Base-by-base conservation (phyloP, 2,329 filamentous ascomycete species). In the Cordyceps cateniannulata region DNA sequence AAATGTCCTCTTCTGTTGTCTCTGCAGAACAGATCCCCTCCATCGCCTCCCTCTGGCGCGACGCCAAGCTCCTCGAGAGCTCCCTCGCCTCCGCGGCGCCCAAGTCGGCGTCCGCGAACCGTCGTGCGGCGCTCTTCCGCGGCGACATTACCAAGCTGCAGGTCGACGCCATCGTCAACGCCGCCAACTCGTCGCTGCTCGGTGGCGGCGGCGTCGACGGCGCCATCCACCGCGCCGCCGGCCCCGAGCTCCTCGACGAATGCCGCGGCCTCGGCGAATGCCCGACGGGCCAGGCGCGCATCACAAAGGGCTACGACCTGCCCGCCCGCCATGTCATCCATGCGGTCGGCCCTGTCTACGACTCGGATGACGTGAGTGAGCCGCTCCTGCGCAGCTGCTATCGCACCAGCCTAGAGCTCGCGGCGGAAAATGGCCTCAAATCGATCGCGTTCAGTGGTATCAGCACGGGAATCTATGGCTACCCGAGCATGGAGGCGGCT, bases 181-280 rank as follows among this genome's bases (percentile, higher is more conserved):
- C 95, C 1, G 93, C 95, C 49, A 98, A 98, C 73, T 76, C 75
- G 10, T 82, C 81, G 1, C 84, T 98, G 0, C 80, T 89, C 0
- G 92, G 93, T 59, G 95, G 95, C 58, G 91, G 92, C n/a, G 95
- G 95, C 40, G 92, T 98, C 18, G 89, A 93, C 69, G 89, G 88
- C 45, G 89, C 92, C 29, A 97, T 98, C 67, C 95, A 98, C 72
- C 75, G 81, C 32, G 91, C 88, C 45, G 93, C 95, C 1, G 95
- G 95, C 0, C 82, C 76, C 0, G 73, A 73, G 0, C 83, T 98
- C 0, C 65, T 86, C 22, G 69, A 77, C 9, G 93, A 95, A 76
- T 97, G 93, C 73, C 73, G 76, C n/a, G 81, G 72, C 0, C 79
- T 97, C 2, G 71, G 80, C 52, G 90, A 91, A 55, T 97, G 93